Conservation (phyloP, 2,329 filamentous ascomycete species). For the Aureobasidium sp. region DNA sequence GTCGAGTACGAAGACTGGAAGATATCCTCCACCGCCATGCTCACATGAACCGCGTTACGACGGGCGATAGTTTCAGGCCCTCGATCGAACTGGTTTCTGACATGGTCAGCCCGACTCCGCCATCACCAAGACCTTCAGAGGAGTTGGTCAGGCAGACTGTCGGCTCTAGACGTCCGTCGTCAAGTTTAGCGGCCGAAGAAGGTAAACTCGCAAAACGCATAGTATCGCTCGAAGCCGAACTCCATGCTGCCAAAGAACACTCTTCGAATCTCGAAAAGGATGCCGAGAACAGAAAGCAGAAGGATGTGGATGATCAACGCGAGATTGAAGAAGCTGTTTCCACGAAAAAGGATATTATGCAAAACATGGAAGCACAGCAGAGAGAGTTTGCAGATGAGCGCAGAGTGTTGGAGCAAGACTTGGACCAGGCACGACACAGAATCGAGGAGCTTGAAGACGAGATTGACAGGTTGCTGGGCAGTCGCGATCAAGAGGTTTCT, state of each 20-base stretch:
- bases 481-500: slow-evolving; percentile 72
- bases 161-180: slow-evolving; percentile 54
- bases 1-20: slow-evolving; percentile 82
- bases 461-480: slow-evolving; percentile 75
- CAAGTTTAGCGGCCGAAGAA: slow-evolving; percentile 55
- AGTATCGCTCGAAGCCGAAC: slow-evolving; percentile 66
- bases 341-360: slow-evolving; percentile 87
- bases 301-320: slow-evolving; percentile 55
- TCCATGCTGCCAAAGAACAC: slow-evolving; percentile 65
- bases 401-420: slow-evolving; percentile 73
- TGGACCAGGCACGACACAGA: slow-evolving; percentile 65
- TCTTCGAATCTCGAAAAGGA: slow-evolving; percentile 64
- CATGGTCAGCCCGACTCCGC: slow-evolving; percentile 16
- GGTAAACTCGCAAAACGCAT: slow-evolving; percentile 56
- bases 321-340: slow-evolving; percentile 80
- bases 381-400: slow-evolving; percentile 81
- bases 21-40: slow-evolving; percentile 83
- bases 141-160: slow-evolving; percentile 51
- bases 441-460: slow-evolving; percentile 90
- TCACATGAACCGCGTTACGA: slow-evolving; percentile 44
- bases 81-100: slow-evolving; percentile 17
- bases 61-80: slow-evolving; percentile 26
- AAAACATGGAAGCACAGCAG: slow-evolving; percentile 89
- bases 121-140: slow-evolving; percentile 32
- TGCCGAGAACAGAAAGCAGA: slow-evolving; percentile 45